These are phyloP conservation scores for Hypsizygus ulmarius DNA, from an alignment of 1,284 basidiomycete genomes.

Conservation along the genomic window DNA sequence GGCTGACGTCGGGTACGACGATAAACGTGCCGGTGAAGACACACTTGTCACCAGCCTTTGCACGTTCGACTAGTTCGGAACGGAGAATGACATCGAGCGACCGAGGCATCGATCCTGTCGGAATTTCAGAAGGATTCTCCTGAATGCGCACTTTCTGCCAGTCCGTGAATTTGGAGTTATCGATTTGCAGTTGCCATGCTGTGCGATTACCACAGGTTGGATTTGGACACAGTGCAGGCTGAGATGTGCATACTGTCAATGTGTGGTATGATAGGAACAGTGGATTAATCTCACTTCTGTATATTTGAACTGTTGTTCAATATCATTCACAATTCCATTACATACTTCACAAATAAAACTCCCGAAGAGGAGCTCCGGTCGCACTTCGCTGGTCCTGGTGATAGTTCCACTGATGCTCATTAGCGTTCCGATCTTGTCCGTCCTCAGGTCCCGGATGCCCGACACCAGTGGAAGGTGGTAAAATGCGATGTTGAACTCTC, in stretches of 20 bases:
- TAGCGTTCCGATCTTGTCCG: conserved; percentile 89
- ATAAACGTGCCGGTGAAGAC: conserved; percentile 98
- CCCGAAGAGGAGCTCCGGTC: conserved; percentile 92
- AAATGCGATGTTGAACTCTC: conserved; percentile 95
- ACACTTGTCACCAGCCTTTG: conserved; percentile 99
- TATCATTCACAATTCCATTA: conserved; percentile 83
- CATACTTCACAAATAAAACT: conserved; percentile 94
- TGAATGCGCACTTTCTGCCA: conserved; percentile 99
- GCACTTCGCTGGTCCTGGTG: conserved; percentile 95
- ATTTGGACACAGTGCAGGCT: conserved; percentile 94
- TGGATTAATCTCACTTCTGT: conserved; percentile 78
- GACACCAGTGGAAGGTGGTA: conserved; percentile 94
- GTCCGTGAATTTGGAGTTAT: conserved; percentile 95
- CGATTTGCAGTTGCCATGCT: conserved; percentile 94
- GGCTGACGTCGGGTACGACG: conserved; percentile 97
- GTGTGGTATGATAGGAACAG: not conserved
- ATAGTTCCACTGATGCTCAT: conserved; percentile 96
- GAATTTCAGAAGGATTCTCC: conserved; percentile 98
- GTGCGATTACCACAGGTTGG: conserved; percentile 88
- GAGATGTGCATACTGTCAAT: conserved; percentile 9
- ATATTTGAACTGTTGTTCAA: conserved; percentile 99
- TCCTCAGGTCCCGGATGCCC: conserved; percentile 93
- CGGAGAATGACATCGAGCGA: conserved; percentile 94
- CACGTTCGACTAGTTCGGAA: conserved; percentile 93
- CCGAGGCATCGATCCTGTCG: conserved; percentile 98